These are phyloP conservation scores for Neobulgaria alba DNA, from an alignment of 2,329 filamentous ascomycete species.

Conservation along the genomic window DNA sequence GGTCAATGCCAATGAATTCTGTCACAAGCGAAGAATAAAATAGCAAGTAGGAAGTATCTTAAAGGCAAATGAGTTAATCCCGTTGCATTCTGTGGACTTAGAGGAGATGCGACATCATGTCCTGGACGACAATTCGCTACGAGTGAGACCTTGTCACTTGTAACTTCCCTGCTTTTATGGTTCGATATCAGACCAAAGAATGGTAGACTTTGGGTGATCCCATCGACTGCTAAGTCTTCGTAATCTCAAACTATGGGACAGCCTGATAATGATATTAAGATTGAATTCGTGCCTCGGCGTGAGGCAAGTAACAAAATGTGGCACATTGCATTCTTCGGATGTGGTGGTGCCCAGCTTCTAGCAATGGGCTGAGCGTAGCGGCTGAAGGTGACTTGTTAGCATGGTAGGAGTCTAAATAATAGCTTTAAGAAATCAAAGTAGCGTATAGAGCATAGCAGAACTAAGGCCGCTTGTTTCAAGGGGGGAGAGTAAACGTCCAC, in stretches of 20 bases:
- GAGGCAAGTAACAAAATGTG: not conserved
- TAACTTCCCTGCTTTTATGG: not conserved
- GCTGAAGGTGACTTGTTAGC: too few relatives aligned
- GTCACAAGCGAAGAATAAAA: conserved; percentile 28
- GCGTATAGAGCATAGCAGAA: too few relatives aligned
- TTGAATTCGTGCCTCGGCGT: conserved; percentile 1
- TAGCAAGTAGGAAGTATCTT: too few relatives aligned
- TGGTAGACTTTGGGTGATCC: not conserved
- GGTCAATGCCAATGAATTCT: conserved; percentile 26
- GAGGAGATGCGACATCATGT: not conserved
- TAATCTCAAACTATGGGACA: not conserved
- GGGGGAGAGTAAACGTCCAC: too few relatives aligned
- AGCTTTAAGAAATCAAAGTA: too few relatives aligned
- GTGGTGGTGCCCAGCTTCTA: not conserved
- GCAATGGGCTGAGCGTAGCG: not conserved
- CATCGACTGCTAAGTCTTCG: not conserved
- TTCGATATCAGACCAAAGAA: conserved; percentile 14
- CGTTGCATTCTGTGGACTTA: conserved; percentile 8
- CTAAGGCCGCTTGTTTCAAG: too few relatives aligned
- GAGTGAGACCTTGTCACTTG: not conserved
- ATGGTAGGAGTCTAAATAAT: too few relatives aligned
- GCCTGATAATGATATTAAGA: conserved; percentile 5
- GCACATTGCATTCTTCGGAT: not conserved
- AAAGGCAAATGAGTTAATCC: conserved; percentile 19
- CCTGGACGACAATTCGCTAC: not conserved